Evolutionary conservation across 805 yeast genomes (phyloP).

Genomic region (Candida suzukii): DNA sequence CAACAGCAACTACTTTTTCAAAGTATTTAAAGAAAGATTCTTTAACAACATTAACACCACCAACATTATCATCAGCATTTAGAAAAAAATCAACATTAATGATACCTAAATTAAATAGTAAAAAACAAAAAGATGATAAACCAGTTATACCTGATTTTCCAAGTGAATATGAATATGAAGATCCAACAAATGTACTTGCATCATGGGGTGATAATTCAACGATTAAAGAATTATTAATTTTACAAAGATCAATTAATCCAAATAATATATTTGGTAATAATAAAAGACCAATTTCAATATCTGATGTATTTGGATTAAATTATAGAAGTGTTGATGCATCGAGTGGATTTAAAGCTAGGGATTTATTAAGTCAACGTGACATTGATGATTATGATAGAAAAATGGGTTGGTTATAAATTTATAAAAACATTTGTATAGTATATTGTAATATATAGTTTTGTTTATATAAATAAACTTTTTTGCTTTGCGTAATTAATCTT

Average conservation of each 20-base stretch:
- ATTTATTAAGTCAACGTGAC: slow-evolving; percentile 16
- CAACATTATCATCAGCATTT: background rate
- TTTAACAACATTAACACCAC: background rate
- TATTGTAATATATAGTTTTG: too few relatives aligned
- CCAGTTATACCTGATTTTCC: slow-evolving; percentile 9
- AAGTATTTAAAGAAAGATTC: background rate
- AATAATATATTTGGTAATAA: slow-evolving; percentile 18
- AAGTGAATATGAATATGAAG: slow-evolving; percentile 18
- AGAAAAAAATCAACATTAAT: background rate
- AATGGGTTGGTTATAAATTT: slow-evolving; percentile 18
- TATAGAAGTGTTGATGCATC: slow-evolving; percentile 13
- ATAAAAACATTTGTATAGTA: background rate
- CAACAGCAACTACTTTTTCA: background rate
- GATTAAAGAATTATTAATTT: slow-evolving; percentile 11
- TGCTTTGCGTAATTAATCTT: too few relatives aligned
- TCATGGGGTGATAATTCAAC: slow-evolving; percentile 16
- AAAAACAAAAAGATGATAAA: background rate
- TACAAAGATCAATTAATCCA: slow-evolving; percentile 19
- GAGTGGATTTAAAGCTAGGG: slow-evolving; percentile 14
- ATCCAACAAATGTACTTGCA: slow-evolving; percentile 11
- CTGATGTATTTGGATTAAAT: background rate
- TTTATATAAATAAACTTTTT: too few relatives aligned
- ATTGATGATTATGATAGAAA: slow-evolving; percentile 18
- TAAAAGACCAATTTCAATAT: background rate
- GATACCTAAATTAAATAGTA: background rate